Evolutionary conservation across 805 yeast species (phyloP).

Genomic region (Yueomyces sp.): DNA sequence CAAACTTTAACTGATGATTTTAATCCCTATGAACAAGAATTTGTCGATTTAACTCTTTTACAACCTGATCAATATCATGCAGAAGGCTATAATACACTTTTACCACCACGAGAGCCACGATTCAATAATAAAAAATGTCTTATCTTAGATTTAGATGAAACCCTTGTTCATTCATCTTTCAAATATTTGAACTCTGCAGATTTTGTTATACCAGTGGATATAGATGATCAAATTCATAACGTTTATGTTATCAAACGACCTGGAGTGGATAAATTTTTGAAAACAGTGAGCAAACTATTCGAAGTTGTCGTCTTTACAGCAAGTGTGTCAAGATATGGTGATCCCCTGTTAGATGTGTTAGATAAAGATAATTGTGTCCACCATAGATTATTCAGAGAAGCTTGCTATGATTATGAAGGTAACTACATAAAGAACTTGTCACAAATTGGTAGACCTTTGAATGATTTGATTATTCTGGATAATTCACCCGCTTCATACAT

Average conservation of each 20-base stretch:
- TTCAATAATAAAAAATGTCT: slow-evolving; percentile 65
- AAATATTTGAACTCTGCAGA: slow-evolving; percentile 84
- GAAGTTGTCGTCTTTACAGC: slow-evolving; percentile 97
- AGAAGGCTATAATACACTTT: slow-evolving; percentile 50
- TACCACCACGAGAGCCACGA: slow-evolving; percentile 30
- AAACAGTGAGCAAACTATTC: slow-evolving; percentile 64
- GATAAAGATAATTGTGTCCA: slow-evolving; percentile 63
- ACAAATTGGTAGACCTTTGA: slow-evolving; percentile 82
- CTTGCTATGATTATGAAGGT: slow-evolving; percentile 86
- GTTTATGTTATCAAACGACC: slow-evolving; percentile 95
- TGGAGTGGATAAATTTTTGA: slow-evolving; percentile 87
- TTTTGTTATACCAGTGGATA: slow-evolving; percentile 92
- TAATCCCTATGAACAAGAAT: slow-evolving; percentile 22
- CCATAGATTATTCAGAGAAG: slow-evolving; percentile 84
- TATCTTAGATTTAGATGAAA: slow-evolving; percentile 85
- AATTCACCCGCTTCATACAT: slow-evolving; percentile 94
- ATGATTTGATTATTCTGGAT: slow-evolving; percentile 77
- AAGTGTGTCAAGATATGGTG: slow-evolving; percentile 86
- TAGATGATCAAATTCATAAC: slow-evolving; percentile 79
- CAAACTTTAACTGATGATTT: background rate
- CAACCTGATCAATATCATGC: slow-evolving; percentile 62
- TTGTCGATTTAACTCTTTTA: slow-evolving; percentile 43
- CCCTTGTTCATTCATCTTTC: slow-evolving; percentile 87
- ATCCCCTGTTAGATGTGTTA: slow-evolving; percentile 78
- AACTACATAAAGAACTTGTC: slow-evolving; percentile 85